A percentile compares a stretch with the other conserved stretches of the same genome.
These are phyloP conservation scores for Eucalyptus cloeziana DNA, from an alignment of 345 rosid genomes.

Conservation along the genomic window DNA sequence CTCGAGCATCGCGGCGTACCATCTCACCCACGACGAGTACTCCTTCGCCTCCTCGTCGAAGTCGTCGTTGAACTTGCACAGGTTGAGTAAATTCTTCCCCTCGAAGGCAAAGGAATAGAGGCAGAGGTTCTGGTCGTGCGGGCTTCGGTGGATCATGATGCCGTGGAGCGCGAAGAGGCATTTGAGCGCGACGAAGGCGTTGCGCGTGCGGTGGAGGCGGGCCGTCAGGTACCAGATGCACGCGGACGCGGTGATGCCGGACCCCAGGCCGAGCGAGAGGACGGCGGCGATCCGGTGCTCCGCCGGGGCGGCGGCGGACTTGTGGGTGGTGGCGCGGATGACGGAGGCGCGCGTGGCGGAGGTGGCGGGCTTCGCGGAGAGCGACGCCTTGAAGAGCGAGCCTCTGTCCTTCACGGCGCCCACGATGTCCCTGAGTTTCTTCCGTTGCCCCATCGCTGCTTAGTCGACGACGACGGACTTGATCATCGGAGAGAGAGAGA, in stretches of 20 bases:
- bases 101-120: constrained; percentile 21
- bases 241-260: constrained; percentile 11
- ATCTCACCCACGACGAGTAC: constrained; percentile 44
- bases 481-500: background rate
- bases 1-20: constrained; percentile 47
- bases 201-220: constrained; percentile 21
- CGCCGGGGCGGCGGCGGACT: constrained; percentile 12
- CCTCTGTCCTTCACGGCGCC: constrained; percentile 35
- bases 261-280: constrained; percentile 10
- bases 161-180: constrained; percentile 34
- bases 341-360: constrained; percentile 10
- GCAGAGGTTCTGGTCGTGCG: constrained; percentile 29
- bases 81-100: constrained; percentile 33
- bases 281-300: constrained; percentile 16
- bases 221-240: constrained; percentile 30
- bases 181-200: constrained; percentile 41
- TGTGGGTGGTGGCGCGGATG: constrained; percentile 42
- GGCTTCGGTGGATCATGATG: constrained; percentile 22
- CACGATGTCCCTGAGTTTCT: constrained; percentile 9
- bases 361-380: constrained; percentile 11
- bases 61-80: constrained; percentile 19
- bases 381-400: constrained; percentile 23
- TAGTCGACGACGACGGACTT: background rate
- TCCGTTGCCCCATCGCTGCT: constrained; percentile 16
- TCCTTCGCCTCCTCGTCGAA: constrained; percentile 17